Evolutionary conservation across 1,284 basidiomycete species (phyloP).

Genomic region (Ganoderma lingzhi): DNA sequence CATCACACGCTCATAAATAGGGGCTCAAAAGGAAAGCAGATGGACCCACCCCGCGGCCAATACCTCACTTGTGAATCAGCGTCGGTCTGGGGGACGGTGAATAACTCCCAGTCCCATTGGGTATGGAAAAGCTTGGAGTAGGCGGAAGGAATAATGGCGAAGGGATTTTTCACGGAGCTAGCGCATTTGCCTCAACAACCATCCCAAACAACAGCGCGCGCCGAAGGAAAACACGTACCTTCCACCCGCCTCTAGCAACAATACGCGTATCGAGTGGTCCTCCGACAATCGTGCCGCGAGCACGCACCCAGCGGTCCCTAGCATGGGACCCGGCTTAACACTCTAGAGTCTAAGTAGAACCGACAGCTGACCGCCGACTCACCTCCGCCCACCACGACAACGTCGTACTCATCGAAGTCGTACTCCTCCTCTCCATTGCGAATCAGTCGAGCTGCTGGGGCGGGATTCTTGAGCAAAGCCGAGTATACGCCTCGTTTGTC

Average conservation of each 20-base stretch:
- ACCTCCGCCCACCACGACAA: slow-evolving; percentile 74
- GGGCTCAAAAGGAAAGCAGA: background rate
- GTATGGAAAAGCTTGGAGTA: slow-evolving; percentile 22
- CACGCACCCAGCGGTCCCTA: slow-evolving; percentile 75
- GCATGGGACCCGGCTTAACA: background rate
- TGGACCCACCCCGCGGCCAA: slow-evolving; percentile 66
- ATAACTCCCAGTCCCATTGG: slow-evolving; percentile 56
- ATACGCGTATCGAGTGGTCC: slow-evolving; percentile 59
- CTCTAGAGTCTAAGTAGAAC: background rate
- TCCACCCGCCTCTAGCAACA: slow-evolving; percentile 71
- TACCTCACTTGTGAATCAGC: slow-evolving; percentile 55
- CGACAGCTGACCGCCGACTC: slow-evolving; percentile 3
- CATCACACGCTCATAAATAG: background rate
- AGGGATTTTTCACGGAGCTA: slow-evolving; percentile 34
- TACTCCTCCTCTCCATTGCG: slow-evolving; percentile 22
- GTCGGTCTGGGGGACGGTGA: slow-evolving; percentile 62
- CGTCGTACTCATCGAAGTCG: slow-evolving; percentile 57
- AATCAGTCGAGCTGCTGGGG: slow-evolving; percentile 26
- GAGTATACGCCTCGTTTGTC: slow-evolving; percentile 7
- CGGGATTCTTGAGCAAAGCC: slow-evolving; percentile 24
- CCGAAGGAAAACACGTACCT: slow-evolving; percentile 51
- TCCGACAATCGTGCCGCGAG: slow-evolving; percentile 73
- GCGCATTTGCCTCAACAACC: background rate
- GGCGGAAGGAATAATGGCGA: slow-evolving; percentile 37
- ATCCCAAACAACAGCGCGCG: background rate